Base-by-base conservation (phyloP, 768 basidiomycete genomes). In the Boletellus emodensis region DNA sequence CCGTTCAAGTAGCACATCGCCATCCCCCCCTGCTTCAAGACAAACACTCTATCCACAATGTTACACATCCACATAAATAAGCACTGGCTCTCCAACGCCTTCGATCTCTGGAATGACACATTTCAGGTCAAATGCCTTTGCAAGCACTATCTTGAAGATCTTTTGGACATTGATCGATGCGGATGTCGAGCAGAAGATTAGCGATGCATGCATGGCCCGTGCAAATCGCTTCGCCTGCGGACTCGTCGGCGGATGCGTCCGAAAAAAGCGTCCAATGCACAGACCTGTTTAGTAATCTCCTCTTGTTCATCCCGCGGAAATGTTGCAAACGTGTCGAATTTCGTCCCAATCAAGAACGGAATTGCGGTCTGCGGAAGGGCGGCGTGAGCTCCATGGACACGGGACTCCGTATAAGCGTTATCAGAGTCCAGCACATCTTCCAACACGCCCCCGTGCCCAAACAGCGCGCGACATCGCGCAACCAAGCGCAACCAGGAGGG, bases 141-240 rank as follows among this genome's bases (percentile, higher is more conserved):
- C 90, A 44, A 95, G 80, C 40, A 95, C 92, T 69, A 96, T 96
- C 77, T 96, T 94, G 83, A 95, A 95, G 58, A 95, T 95, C 78
- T 99, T 99, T 77, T 99, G 96, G 48, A 99, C 95, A 71, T 99
- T 99, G 76, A 98, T 96, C 54, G 94, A 94, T 57, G 95, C 94
- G 42, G 92, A 91, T 42, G 96, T 99, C 44, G 95, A 97, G 73
- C 95, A 99, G 73, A 98, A 99, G 69, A 99, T 96, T 53, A 99
- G 74, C n/a, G 94, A 95, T 15, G 96, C 94, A 68, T 98, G 94
- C 96, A 99, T 99, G 44, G 96, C 96, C 68, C 90, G 87, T 54
- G 94, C 92, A 72, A 99, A 99, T 60, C 95, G 85, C 70, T 96
- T 96, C 39, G 96, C 95, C 90, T 94, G 63, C 3, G 33, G 35